Percentiles rank a stretch among this genome's conserved stretches.
Conservation (phyloP, 768 basidiomycete genomes). For the Suillus discolor region DNA sequence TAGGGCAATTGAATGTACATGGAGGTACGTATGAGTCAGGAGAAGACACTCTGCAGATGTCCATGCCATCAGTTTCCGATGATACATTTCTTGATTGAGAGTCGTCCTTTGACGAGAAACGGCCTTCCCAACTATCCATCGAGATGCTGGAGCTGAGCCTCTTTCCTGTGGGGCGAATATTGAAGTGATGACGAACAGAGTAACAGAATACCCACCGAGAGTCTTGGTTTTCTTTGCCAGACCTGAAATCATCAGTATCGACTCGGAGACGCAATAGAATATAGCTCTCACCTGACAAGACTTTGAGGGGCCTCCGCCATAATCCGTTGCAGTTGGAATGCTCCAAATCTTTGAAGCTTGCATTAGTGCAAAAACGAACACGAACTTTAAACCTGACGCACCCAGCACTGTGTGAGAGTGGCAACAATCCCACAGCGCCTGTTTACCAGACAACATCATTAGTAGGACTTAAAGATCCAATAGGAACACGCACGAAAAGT, state of each 20-base stretch:
- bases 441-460: not conserved
- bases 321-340: slow-evolving; percentile 27
- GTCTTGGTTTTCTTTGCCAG: slow-evolving; percentile 1
- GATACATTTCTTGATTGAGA: not conserved
- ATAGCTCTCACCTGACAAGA: not conserved
- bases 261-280: too few species aligned
- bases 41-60: slow-evolving; percentile 13
- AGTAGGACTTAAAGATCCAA: not conserved
- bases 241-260: not conserved
- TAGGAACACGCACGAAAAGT: slow-evolving; percentile 25
- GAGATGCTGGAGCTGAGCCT: not conserved
- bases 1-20: slow-evolving; percentile 23
- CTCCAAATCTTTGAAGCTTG: slow-evolving; percentile 25
- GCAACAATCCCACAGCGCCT: slow-evolving; percentile 34
- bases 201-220: not conserved
- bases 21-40: slow-evolving; percentile 20
- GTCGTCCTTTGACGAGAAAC: not conserved
- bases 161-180: not conserved
- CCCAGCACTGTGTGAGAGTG: slow-evolving; percentile 33
- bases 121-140: not conserved
- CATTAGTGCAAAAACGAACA: not conserved
- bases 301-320: not conserved
- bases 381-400: slow-evolving; percentile 3
- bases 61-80: not conserved
- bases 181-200: not conserved